phyloP scores from a whole-genome alignment of 1,284 basidiomycete species.

The Coniophora puteana region DNA sequence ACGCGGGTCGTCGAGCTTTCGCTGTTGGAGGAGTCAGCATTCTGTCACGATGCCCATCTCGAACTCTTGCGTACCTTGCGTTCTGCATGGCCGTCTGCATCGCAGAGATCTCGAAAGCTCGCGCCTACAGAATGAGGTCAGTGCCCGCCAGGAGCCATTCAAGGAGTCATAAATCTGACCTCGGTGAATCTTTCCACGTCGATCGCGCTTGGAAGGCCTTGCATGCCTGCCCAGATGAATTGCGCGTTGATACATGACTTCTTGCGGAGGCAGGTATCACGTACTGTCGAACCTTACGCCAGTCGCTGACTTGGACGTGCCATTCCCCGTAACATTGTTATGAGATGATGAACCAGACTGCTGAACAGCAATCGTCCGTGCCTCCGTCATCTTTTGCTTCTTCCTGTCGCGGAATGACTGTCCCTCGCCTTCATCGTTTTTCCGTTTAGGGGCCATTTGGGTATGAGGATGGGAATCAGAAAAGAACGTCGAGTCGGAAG shows the following conservation, averaged over 20 bases:
- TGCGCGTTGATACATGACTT: background rate
- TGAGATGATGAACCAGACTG: constrained; percentile 20
- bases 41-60: background rate
- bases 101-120: constrained; percentile 83
- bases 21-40: constrained; percentile 28
- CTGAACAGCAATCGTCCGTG: constrained; percentile 70
- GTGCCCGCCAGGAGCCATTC: background rate
- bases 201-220: constrained; percentile 67
- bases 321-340: constrained; percentile 14
- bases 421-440: constrained; percentile 34
- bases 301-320: constrained; percentile 29
- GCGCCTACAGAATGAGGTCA: constrained; percentile 46
- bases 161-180: constrained; percentile 36
- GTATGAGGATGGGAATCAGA: background rate
- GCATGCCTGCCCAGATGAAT: constrained; percentile 39
- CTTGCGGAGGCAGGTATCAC: constrained; percentile 5
- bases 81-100: constrained; percentile 84
- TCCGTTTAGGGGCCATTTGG: constrained; percentile 52
- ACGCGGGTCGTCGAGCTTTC: constrained; percentile 70
- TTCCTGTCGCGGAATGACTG: constrained; percentile 56
- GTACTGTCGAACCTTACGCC: constrained; percentile 36
- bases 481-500: too few relatives aligned
- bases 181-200: constrained; percentile 87
- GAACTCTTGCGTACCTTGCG: constrained; percentile 50
- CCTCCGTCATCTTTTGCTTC: constrained; percentile 58